These are phyloP conservation scores for Backusella luteola DNA, from an alignment of 192 early-diverging fungal genomes.

Conservation along the genomic window DNA sequence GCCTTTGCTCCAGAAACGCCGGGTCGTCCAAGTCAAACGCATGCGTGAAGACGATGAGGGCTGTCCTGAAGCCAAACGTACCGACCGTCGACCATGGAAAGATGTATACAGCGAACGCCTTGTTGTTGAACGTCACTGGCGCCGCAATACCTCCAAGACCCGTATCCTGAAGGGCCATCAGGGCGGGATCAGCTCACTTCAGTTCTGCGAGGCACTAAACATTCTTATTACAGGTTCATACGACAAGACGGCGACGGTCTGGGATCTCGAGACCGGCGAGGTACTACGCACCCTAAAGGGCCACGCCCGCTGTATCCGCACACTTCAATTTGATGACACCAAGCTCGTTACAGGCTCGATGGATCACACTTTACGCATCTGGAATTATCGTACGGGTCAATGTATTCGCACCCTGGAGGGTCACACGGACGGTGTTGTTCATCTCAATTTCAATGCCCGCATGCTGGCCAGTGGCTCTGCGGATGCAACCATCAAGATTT, in stretches of 20 bases:
- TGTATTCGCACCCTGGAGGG: constrained; percentile 81
- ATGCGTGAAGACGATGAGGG: neutral
- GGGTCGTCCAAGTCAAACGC: constrained; percentile 13
- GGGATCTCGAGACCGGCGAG: constrained; percentile 81
- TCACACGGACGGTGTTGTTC: constrained; percentile 76
- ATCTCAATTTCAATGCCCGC: constrained; percentile 74
- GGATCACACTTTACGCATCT: constrained; percentile 88
- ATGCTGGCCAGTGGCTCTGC: constrained; percentile 83
- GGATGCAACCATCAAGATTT: constrained; percentile 84
- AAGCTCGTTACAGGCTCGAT: constrained; percentile 92
- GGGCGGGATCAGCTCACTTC: constrained; percentile 83
- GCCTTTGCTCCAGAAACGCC: constrained; percentile 69
- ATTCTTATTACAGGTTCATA: constrained; percentile 84
- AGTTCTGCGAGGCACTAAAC: constrained; percentile 72
- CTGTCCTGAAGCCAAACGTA: neutral
- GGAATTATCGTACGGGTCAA: constrained; percentile 87
- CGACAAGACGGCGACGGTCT: constrained; percentile 82
- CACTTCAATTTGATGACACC: constrained; percentile 90
- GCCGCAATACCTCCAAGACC: constrained; percentile 66
- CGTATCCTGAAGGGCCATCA: constrained; percentile 70
- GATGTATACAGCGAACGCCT: constrained; percentile 91
- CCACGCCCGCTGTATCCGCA: constrained; percentile 81
- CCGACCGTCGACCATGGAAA: constrained; percentile 85
- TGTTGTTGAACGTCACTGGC: constrained; percentile 93
- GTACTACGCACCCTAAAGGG: constrained; percentile 74